Conservation (phyloP, 2,329 filamentous ascomycete genomes). For the Bipolaris bicolor region DNA sequence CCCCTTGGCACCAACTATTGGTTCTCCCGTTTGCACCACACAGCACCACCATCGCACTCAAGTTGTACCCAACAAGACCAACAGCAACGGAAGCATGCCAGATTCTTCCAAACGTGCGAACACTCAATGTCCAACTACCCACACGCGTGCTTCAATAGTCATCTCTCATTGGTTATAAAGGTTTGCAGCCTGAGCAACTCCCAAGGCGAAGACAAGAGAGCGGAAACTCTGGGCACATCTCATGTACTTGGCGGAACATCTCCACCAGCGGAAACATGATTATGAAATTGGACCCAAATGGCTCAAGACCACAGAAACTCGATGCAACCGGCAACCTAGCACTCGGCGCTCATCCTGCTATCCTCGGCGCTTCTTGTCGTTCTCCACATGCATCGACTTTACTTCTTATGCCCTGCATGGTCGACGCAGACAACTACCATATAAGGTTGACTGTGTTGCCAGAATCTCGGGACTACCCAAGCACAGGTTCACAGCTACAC, state of each 20-base stretch:
- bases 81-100: not conserved
- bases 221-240: conserved; percentile 13
- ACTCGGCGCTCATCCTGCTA: conserved; percentile 2
- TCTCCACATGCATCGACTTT: not conserved
- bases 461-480: not conserved
- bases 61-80: not conserved
- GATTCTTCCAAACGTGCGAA: not conserved
- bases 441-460: conserved; percentile 6
- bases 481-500: not conserved
- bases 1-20: not conserved
- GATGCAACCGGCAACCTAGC: not conserved
- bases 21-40: not conserved
- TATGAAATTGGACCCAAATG: not conserved
- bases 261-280: not conserved
- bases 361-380: conserved; percentile 6
- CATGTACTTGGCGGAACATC: conserved; percentile 9
- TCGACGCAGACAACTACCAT: not conserved
- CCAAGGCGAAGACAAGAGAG: conserved; percentile 15
- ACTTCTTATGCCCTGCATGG: not conserved
- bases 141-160: not conserved
- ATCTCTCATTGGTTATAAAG: not conserved
- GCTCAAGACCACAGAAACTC: not conserved
- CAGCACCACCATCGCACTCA: not conserved
- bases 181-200: not conserved
- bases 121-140: not conserved